Evolutionary conservation across 768 basidiomycete species (phyloP).

Genomic region (Omphalotus guepiniiformis): DNA sequence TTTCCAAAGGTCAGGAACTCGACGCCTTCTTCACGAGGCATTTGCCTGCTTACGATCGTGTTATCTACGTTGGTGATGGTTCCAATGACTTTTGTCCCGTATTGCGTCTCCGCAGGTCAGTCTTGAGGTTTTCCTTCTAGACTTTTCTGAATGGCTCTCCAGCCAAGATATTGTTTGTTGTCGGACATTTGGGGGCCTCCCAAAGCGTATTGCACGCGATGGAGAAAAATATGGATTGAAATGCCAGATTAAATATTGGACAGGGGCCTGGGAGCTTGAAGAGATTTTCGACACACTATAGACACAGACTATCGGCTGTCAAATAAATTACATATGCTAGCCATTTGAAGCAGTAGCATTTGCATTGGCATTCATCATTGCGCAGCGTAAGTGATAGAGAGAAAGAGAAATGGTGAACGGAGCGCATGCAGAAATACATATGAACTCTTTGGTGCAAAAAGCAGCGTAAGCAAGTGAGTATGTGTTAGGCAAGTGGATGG

Average conservation of each 20-base stretch:
- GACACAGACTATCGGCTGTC: background rate
- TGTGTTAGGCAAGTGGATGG: too few relatives aligned
- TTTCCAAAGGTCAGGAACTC: slow-evolving; percentile 79
- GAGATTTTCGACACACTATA: slow-evolving; percentile 59
- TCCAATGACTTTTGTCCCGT: slow-evolving; percentile 94
- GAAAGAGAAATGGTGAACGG: too few relatives aligned
- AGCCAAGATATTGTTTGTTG: slow-evolving; percentile 86
- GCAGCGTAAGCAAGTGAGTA: too few relatives aligned
- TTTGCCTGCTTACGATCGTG: slow-evolving; percentile 60
- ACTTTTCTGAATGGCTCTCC: slow-evolving; percentile 1
- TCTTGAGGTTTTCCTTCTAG: slow-evolving; percentile 6
- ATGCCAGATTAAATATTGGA: slow-evolving; percentile 79
- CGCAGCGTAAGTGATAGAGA: background rate
- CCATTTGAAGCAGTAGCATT: background rate
- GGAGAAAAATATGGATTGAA: slow-evolving; percentile 61
- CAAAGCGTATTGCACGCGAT: slow-evolving; percentile 72
- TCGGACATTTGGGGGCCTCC: slow-evolving; percentile 71
- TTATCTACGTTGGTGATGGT: slow-evolving; percentile 93
- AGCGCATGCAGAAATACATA: too few relatives aligned
- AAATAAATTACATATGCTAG: background rate
- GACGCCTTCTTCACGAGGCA: slow-evolving; percentile 68
- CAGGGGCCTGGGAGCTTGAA: slow-evolving; percentile 95
- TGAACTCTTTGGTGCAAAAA: too few relatives aligned
- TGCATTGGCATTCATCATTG: background rate
- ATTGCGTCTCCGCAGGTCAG: slow-evolving; percentile 69